Evolutionary conservation across 208 protist genomes (phyloP).

Genomic region (Porcisia hertigi): DNA sequence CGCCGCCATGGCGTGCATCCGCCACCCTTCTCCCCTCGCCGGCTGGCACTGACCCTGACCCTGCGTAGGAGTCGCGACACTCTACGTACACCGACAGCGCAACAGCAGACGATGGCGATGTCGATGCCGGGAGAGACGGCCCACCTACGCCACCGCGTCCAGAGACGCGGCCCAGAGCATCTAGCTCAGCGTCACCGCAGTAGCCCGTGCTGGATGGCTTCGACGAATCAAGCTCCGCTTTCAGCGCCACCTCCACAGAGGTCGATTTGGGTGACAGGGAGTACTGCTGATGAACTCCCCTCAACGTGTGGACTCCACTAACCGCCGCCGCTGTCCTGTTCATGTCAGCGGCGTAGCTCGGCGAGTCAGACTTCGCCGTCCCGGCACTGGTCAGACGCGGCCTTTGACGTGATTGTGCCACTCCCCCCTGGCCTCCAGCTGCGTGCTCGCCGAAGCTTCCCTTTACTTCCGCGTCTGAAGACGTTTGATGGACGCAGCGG

Average conservation of each 20-base stretch:
- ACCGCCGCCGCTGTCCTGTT: neutral
- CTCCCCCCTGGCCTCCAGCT: neutral
- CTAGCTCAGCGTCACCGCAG: neutral
- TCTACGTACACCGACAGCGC: neutral
- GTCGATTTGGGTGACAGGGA: neutral
- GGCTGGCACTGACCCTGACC: neutral
- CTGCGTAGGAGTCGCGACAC: neutral
- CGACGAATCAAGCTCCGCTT: neutral
- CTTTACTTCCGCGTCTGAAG: neutral
- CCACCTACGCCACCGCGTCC: no score
- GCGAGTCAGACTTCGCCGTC: neutral
- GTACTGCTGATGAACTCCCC: neutral
- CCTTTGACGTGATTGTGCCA: neutral
- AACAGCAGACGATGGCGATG: neutral
- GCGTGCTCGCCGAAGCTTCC: neutral
- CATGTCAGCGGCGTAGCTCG: neutral
- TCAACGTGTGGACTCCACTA: neutral
- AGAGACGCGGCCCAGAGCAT: neutral
- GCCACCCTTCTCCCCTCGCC: neutral
- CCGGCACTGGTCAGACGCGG: neutral
- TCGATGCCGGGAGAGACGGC: neutral
- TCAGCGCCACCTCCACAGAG: neutral
- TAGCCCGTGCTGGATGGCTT: neutral
- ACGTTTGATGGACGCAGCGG: neutral
- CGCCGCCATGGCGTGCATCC: neutral